Base-by-base conservation (phyloP, 352 stramenopile species). In the Globisporangium cystogenes region DNA sequence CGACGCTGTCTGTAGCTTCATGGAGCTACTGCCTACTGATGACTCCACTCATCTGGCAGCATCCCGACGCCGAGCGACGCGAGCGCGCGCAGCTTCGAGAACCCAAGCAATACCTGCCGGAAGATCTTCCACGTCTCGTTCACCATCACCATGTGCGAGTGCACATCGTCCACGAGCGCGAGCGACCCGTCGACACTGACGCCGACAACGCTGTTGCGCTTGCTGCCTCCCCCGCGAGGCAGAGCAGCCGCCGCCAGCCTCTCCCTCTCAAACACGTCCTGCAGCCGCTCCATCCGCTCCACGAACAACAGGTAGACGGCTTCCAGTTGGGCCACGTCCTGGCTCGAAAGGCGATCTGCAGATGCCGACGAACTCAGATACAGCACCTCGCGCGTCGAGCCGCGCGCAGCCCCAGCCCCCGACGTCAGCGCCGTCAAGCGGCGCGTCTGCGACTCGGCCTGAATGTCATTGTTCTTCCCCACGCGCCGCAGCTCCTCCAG, bases 91-190 rank as follows among this genome's bases (percentile, higher is more conserved):
- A 89, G 55, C 18, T 70, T 67, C 15, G 74, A 68, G 39, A 87
- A 88, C n/a, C 67, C 73, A 0, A 82, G 65, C 43, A 90, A 64
- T 39, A 89, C 68, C 51, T 87, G 79, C 1, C 77, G 79, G n/a
- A 93, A 82, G 29, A 76, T 71, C 42, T 80, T 87, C 79, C 79
- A 90, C 44, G 72, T 79, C 62, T 87, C 79, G 41, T 86, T 76
- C 29, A 87, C 76, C 40, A 74, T 18, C 21, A 67, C 26, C 4
- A 51, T 52, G 52, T 53, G 62, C 8, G 63, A 45, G 35, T 81
- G 63, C 1, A 68, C 53, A 16, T 81, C 63, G 18, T 87, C 64
- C 20, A 68, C 62, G 12, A 83, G 52, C 14, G 60, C 48, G 27
- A 70, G 15, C 7, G 62, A 56, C 2, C 47, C 67, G 10, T 66